phyloP scores from a whole-genome alignment of 179 eudicot genomes.

The Spergularia azorica region DNA sequence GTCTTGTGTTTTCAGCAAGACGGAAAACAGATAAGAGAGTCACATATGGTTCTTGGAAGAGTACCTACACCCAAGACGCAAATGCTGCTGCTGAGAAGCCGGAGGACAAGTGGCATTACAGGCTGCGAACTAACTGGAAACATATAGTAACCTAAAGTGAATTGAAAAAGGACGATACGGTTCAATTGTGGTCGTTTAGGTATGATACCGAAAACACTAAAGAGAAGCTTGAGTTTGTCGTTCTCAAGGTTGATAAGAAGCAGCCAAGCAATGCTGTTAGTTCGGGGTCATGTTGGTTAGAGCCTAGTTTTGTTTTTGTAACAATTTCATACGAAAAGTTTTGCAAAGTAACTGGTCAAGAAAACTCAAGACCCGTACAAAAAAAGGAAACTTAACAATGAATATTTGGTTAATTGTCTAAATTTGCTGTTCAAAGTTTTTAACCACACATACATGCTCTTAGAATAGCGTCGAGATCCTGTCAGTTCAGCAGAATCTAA shows the following conservation, averaged over 20 bases:
- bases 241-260: neutral
- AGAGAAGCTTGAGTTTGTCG: conserved; percentile 2
- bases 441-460: too few species aligned
- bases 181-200: conserved; percentile 13
- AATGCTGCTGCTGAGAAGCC: neutral
- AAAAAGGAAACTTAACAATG: too few species aligned
- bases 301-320: too few species aligned
- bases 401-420: neutral
- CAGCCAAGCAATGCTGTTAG: too few species aligned
- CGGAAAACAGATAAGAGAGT: neutral
- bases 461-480: too few species aligned
- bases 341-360: too few species aligned
- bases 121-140: neutral
- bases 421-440: neutral
- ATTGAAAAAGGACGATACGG: neutral
- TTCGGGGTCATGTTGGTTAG: too few species aligned
- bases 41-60: neutral
- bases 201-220: neutral
- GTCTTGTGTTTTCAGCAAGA: neutral
- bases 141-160: neutral
- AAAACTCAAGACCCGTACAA: too few species aligned
- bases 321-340: too few species aligned
- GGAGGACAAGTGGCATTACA: neutral
- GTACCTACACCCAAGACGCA: neutral
- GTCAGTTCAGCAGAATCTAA: neutral